Evolutionary conservation across 768 basidiomycete species (phyloP).

Genomic region (Tulasnella calospora): DNA sequence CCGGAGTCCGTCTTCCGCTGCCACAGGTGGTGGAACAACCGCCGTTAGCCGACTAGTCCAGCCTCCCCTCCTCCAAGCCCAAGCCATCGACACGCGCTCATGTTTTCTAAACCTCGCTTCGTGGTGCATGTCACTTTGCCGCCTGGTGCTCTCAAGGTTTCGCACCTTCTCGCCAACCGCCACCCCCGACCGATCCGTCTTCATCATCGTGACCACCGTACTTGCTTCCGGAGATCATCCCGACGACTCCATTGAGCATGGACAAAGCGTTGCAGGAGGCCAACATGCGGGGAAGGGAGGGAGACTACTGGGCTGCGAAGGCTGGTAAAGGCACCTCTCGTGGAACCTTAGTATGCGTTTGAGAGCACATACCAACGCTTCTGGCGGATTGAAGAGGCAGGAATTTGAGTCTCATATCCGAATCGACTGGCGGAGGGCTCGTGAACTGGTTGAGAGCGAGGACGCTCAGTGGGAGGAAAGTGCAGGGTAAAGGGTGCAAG

Average conservation of each 20-base stretch:
- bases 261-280: slow-evolving; percentile 21
- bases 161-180: not conserved
- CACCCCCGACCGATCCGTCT: not conserved
- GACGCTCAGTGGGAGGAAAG: slow-evolving; percentile 25
- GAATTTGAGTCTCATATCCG: slow-evolving; percentile 2
- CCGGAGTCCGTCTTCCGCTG: not conserved
- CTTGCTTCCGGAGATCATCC: not conserved
- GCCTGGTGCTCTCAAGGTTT: not conserved
- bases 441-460: slow-evolving; percentile 16
- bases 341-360: not conserved
- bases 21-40: not conserved
- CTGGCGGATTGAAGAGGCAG: not conserved
- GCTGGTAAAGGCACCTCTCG: not conserved
- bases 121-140: slow-evolving; percentile 19
- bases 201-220: not conserved
- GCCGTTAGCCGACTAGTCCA: not conserved
- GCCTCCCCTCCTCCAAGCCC: slow-evolving; percentile 10
- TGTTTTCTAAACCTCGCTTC: slow-evolving; percentile 24
- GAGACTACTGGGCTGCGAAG: slow-evolving; percentile 17
- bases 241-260: slow-evolving; percentile 3
- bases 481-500: slow-evolving; percentile 1
- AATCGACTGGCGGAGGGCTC: not conserved
- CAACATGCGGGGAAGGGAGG: not conserved
- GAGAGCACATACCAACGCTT: not conserved
- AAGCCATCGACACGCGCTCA: slow-evolving; percentile 24